Evolutionary conservation across 176 grass and related monocot species (phyloP).

Genomic region (Pontederia paniculata): DNA sequence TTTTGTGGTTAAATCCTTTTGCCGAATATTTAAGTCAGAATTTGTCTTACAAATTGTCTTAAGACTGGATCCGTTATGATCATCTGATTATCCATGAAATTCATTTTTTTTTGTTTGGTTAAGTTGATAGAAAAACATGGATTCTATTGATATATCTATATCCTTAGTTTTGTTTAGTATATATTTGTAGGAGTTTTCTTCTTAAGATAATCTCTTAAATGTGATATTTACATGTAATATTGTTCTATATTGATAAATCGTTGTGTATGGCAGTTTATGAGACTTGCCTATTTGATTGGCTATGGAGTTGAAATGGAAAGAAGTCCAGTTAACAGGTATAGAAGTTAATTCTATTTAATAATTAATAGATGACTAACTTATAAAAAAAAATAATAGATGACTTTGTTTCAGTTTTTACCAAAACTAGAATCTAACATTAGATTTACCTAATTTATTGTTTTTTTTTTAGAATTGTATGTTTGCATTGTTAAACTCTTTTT

Average conservation of each 20-base stretch:
- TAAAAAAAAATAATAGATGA: no score
- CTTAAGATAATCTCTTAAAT: slow-evolving; percentile 5
- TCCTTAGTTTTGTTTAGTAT: slow-evolving; percentile 18
- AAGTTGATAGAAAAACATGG: slow-evolving; percentile 11
- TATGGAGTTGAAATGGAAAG: slow-evolving; percentile 93
- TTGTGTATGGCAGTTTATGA: slow-evolving; percentile 70
- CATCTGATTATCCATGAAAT: no score
- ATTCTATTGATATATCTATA: slow-evolving; percentile 3
- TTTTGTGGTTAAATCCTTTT: no score
- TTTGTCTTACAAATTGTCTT: no score
- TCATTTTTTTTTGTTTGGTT: slow-evolving; percentile 1
- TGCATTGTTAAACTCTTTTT: no score
- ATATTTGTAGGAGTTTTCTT: background rate
- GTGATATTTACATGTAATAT: slow-evolving; percentile 13
- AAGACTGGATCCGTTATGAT: no score
- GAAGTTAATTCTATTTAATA: background rate
- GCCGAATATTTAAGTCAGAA: no score
- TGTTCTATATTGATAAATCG: slow-evolving; percentile 19
- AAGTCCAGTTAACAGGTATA: slow-evolving; percentile 90
- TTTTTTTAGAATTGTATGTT: no score
- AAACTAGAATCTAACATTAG: no score
- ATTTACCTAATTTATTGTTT: no score
- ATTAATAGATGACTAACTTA: no score
- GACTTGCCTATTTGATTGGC: slow-evolving; percentile 96
- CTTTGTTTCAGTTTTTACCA: no score